phyloP scores from a whole-genome alignment of 495 filamentous ascomycete genomes.

The Sordaria brevicollis region DNA sequence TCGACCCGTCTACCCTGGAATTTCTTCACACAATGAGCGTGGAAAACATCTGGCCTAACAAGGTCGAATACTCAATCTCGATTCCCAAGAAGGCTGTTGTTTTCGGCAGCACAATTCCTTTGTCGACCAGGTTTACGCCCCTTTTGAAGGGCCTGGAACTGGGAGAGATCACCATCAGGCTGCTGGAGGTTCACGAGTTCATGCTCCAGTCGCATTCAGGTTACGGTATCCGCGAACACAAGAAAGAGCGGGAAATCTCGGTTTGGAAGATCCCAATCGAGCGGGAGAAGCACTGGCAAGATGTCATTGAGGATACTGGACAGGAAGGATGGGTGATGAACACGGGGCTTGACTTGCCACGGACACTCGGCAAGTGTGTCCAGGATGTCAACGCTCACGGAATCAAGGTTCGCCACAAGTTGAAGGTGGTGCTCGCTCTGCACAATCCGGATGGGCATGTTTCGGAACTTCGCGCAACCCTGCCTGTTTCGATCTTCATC shows the following conservation, averaged over 20 bases:
- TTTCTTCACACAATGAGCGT: constrained; percentile 84
- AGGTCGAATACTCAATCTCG: constrained; percentile 83
- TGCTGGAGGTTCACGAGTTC: constrained; percentile 71
- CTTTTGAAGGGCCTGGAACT: constrained; percentile 79
- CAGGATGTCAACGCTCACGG: constrained; percentile 76
- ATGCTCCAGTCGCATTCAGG: constrained; percentile 38
- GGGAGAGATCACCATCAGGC: constrained; percentile 59
- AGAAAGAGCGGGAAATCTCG: constrained; percentile 50
- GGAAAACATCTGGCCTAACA: constrained; percentile 90
- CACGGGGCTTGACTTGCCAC: constrained; percentile 60
- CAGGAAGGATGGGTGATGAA: constrained; percentile 68
- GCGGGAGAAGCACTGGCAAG: constrained; percentile 47
- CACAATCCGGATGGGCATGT: constrained; percentile 90
- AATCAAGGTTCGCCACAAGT: constrained; percentile 80
- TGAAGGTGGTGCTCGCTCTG: constrained; percentile 75
- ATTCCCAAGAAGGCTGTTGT: constrained; percentile 84
- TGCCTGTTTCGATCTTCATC: constrained; percentile 85
- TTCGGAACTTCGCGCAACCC: constrained; percentile 79
- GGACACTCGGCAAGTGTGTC: constrained; percentile 64
- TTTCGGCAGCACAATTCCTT: constrained; percentile 70
- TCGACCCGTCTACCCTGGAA: constrained; percentile 72
- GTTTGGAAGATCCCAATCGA: constrained; percentile 52
- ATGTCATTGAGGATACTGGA: constrained; percentile 59
- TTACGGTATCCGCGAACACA: constrained; percentile 46
- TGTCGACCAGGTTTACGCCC: constrained; percentile 74